Conservation (phyloP, 2,329 filamentous ascomycete species). For the Cladophialophora chaetospira region DNA sequence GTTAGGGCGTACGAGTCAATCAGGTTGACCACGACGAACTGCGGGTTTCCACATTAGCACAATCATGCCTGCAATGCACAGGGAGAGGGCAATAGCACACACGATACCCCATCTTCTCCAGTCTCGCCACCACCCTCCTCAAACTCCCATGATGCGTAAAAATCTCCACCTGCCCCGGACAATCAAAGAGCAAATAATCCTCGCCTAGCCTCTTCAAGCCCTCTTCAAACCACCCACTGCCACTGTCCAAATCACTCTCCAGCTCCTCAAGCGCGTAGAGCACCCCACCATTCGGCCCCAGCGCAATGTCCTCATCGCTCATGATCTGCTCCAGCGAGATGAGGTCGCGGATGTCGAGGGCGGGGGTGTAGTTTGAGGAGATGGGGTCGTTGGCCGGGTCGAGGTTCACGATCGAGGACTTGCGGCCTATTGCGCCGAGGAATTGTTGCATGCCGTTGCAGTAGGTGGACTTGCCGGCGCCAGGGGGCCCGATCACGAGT, state of each 20-base stretch:
- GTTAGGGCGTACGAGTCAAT: slow-evolving; percentile 94
- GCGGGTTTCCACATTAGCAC: slow-evolving; percentile 17
- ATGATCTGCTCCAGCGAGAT: slow-evolving; percentile 94
- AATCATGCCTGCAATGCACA: neutral
- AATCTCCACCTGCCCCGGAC: slow-evolving; percentile 93
- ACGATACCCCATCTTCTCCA: slow-evolving; percentile 90
- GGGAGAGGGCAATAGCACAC: slow-evolving; percentile 56
- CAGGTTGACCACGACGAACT: slow-evolving; percentile 92
- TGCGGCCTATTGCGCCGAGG: slow-evolving; percentile 89
- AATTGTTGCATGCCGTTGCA: slow-evolving; percentile 99
- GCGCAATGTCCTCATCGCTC: slow-evolving; percentile 69
- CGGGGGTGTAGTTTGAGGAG: slow-evolving; percentile 76
- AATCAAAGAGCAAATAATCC: slow-evolving; percentile 94
- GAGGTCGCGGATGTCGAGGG: slow-evolving; percentile 85
- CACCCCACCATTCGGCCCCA: slow-evolving; percentile 91
- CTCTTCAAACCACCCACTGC: slow-evolving; percentile 82
- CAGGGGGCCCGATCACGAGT: slow-evolving; percentile 90
- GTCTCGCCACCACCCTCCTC: slow-evolving; percentile 84
- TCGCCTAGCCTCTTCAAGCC: slow-evolving; percentile 78
- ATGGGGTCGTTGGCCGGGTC: slow-evolving; percentile 89
- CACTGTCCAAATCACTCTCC: slow-evolving; percentile 89
- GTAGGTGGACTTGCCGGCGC: slow-evolving; percentile 94
- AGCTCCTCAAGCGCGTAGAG: slow-evolving; percentile 94
- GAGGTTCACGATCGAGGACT: slow-evolving; percentile 93
- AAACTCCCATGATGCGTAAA: slow-evolving; percentile 94